A percentile compares a stretch with the other conserved stretches of the same genome.
Conservation (phyloP, 1,284 basidiomycete genomes). For the Boletellus sp. region DNA sequence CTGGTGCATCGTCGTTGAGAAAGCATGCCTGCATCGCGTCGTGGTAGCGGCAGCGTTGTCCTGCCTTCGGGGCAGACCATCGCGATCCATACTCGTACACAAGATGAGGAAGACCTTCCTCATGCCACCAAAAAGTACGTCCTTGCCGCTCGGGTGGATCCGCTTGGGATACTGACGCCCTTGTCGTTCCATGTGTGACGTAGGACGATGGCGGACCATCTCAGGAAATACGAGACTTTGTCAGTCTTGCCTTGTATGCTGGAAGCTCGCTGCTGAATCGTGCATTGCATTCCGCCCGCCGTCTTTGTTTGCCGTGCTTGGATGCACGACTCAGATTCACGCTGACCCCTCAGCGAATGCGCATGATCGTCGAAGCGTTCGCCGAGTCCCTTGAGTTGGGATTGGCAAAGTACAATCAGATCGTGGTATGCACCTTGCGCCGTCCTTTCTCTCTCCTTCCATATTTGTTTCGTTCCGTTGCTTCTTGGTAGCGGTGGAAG, state of each 20-base stretch:
- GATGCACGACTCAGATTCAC: conserved; percentile 55
- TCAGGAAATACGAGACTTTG: conserved; percentile 83
- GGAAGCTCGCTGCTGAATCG: conserved; percentile 9
- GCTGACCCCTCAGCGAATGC: conserved; percentile 89
- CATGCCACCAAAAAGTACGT: conserved; percentile 82
- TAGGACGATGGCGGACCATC: conserved; percentile 85
- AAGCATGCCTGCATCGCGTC: conserved; percentile 64
- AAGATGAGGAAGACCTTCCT: conserved; percentile 78
- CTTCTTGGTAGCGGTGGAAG: conserved; percentile 4
- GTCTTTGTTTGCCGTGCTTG: neutral
- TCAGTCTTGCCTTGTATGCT: conserved; percentile 39
- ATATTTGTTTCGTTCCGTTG: neutral
- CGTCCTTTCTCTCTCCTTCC: conserved; percentile 3
- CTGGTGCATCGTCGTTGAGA: neutral
- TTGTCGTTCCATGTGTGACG: neutral
- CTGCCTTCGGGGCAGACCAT: conserved; percentile 73
- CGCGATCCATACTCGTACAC: conserved; percentile 50
- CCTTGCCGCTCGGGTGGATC: conserved; percentile 2
- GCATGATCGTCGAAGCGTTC: conserved; percentile 96
- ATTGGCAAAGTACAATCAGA: conserved; percentile 78
- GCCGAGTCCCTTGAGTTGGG: conserved; percentile 89
- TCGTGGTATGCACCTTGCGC: conserved; percentile 70
- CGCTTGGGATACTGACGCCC: conserved; percentile 5
- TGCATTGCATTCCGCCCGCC: neutral
- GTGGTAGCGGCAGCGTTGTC: conserved; percentile 70